phyloP scores from a whole-genome alignment of 1,284 basidiomycete species.

The Sanghuangporus sanghuang region DNA sequence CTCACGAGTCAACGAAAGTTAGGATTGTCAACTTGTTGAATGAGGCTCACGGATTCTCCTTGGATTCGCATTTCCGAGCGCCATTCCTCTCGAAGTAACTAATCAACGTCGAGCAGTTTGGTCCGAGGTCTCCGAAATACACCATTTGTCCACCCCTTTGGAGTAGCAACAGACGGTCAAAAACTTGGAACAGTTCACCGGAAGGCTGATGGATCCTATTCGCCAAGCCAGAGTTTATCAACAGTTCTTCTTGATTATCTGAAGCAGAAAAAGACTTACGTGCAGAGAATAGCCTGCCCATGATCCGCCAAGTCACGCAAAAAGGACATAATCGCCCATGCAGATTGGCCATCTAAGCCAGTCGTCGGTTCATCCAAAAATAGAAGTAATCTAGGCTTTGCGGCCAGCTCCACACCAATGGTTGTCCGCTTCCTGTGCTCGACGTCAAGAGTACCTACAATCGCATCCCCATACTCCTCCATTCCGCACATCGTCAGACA shows the following conservation, averaged over 20 bases:
- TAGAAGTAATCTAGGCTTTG: conserved; percentile 71
- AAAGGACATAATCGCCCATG: conserved; percentile 82
- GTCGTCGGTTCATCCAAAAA: conserved; percentile 84
- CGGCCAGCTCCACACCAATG: conserved; percentile 79
- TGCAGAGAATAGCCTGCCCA: conserved; percentile 38
- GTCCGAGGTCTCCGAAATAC: conserved; percentile 74
- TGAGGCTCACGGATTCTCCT: conserved; percentile 37
- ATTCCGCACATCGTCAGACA: conserved; percentile 79
- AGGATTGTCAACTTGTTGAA: background rate
- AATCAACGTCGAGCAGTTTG: conserved; percentile 50
- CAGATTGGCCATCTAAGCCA: conserved; percentile 84
- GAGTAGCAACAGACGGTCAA: conserved; percentile 56
- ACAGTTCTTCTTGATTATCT: background rate
- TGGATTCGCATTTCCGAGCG: conserved; percentile 33
- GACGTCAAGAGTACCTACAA: conserved; percentile 72
- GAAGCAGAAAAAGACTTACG: conserved; percentile 24
- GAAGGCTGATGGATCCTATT: conserved; percentile 51
- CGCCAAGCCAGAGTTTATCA: background rate
- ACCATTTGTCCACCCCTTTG: conserved; percentile 67
- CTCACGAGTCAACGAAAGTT: background rate
- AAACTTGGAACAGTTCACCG: conserved; percentile 69
- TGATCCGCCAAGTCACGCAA: conserved; percentile 52
- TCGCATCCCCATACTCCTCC: conserved; percentile 63
- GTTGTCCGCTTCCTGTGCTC: conserved; percentile 79
- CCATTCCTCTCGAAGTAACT: conserved; percentile 67